Evolutionary conservation across 352 stramenopile genomes (phyloP), one percentile per base, ranked within the genome.

Genomic region (Phytophthora meadii): DNA sequence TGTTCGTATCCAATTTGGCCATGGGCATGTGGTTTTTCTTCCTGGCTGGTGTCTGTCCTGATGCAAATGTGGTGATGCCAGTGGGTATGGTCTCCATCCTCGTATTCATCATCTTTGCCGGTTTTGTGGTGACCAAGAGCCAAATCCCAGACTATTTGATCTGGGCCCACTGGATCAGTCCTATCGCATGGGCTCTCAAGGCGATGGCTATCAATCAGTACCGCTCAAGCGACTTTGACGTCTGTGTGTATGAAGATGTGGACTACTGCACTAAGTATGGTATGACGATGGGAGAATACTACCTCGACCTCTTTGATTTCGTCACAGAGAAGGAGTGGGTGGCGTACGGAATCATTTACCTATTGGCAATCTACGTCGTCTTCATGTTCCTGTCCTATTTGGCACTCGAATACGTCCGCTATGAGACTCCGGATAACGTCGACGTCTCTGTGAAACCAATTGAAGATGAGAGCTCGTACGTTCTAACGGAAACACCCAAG

Each of bases 101-200:
- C 1, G 39, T 82, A 3, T 78, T 68, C 44, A 60, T 82, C 11
- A 52, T 85, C 22, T 85, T 81, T 28, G 48, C 44, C 5, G 75
- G 53, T 2, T 60, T 60, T 28, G 53, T 60, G 39, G 40, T 60
- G 53, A 60, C 53, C 53, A 60, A 51, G 53, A 60, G 53, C 32
- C 42, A 51, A 49, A 60, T 87, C 12, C 78, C 76, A 5, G 51
- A 71, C 25, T 68, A 64, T 15, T 72, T 71, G 44, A 69, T 72
- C 4, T 88, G 80, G 80, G 32, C 79, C 1, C 81, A 84, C 47
- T 86, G 68, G 61, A 64, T 84, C 28, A 82, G 79, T 42, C 80
- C 75, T 0, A 63, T 87, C 14, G 32, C 67, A 5, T 87, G 76
- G 76, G 55, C 49, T 14, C 48, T 74, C 4, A 72, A 74, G 6